Base-by-base conservation (phyloP, 1,284 basidiomycete species). In the Irpex lacteus region DNA sequence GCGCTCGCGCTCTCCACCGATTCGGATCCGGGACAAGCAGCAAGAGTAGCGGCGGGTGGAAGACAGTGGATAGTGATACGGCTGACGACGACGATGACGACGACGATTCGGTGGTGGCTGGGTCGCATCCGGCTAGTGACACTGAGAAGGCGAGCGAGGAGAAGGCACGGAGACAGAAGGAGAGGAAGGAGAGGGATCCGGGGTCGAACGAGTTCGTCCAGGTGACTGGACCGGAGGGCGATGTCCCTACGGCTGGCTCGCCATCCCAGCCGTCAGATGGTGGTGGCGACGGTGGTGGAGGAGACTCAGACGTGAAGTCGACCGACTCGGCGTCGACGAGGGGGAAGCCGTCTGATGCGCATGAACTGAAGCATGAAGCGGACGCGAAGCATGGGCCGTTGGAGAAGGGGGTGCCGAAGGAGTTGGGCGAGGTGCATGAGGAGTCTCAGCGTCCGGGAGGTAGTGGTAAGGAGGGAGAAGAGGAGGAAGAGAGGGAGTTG, bases 1-100 rank as follows among this genome's bases (percentile, higher is more conserved):
- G 85, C 60, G 85, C 87, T 9, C 83, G 87, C 34, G 88, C 85
- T 85, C 58, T 86, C 52, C 67, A 71, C 64, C 73, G 73, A 59
- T 71, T 75, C 64, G 70, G 69, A 57, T 71, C 72, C 8, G 59
- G 60, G 15, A 66, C 65, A 60, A 68, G 57, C 61, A 67, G 61
- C 53, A 70, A 60, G 52, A 67, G 66, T 63, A 71, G 70, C 63
- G 70, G 72, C 15, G 73, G 73, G 36, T 73, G 73, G 70, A 69
- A 69, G 61, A 56, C 67, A 32, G 62, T 59, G 9, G 69, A 70
- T 63, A 60, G 60, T n/a, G 69, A 70, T 55, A 64, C 68, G 44
- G 71, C 71, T 60, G 71, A 72, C 47, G 75, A 77, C n/a, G 75
- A 76, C 21, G 73, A 71, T 5, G 67, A 61, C 19, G 67, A 65